Base-by-base conservation (phyloP, 768 basidiomycete genomes). In the Suillus spraguei region DNA sequence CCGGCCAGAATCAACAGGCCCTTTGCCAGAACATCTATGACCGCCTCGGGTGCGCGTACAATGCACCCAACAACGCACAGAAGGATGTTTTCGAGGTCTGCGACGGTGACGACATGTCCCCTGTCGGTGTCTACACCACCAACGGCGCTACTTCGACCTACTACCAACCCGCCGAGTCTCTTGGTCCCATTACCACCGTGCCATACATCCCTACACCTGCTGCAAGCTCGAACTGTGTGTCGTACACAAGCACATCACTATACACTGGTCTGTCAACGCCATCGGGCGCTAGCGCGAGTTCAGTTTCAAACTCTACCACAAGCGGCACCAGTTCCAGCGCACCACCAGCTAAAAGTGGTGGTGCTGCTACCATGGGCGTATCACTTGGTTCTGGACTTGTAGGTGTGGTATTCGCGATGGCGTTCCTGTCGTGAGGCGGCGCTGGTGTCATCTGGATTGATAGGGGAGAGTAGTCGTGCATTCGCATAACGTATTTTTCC, bases 11-110 rank as follows among this genome's bases (percentile, higher is more conserved):
- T 68, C 80, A 83, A 0, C 77, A 78, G 5, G 70, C 77, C n/a
- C 83, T 73, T 68, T 93, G 92, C 78, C 78, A 90, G 72, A 87
- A 94, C 80, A 82, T 86, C 64, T 88, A 79, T 64, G 91, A 92
- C 70, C 88, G 87, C 63, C 87, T 92, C 59, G 92, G 93, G 11
- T 88, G 89, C 67, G 69, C 65, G 3, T 92, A 87, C 80, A 94
- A 92, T 72, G 87, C 84, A 20, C 92, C 92, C 17, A 86, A 83
- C 72, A 74, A 78, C 39, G 88, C 89, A 41, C 72, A 81, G 55
- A 78, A 87, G 52, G 83, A 82, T 35, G 78, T 79, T 0, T 94
- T 91, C 76, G 84, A 86, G 63, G 76, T 80, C 9, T 94, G 92
- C 77, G 70, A 83, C 10, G 85, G 86, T 28, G 89, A 91, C n/a